A percentile compares a stretch with the other conserved stretches of the same genome.
phyloP scores from a whole-genome alignment of 2,329 filamentous ascomycete species.

The Pseudogymnoascus sp. region DNA sequence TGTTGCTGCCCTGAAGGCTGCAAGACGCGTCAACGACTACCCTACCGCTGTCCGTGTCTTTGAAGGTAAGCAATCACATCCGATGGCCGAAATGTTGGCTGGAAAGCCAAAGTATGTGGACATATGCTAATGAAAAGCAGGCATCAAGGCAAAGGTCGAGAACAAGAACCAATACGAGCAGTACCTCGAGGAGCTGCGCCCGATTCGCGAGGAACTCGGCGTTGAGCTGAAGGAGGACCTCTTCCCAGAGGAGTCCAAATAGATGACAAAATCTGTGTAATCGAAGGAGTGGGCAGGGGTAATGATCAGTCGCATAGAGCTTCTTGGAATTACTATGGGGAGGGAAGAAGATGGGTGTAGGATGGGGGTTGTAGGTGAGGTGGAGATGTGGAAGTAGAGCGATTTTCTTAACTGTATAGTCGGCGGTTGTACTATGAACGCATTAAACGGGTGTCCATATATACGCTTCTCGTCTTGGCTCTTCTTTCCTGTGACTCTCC shows the following conservation, averaged over 20 bases:
- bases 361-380: slow-evolving; percentile 6
- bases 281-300: background rate
- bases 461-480: background rate
- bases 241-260: slow-evolving; percentile 57
- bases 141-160: slow-evolving; percentile 99
- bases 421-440: slow-evolving; percentile 3
- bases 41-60: slow-evolving; percentile 97
- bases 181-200: slow-evolving; percentile 89
- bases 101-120: background rate
- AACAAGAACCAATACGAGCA: slow-evolving; percentile 96
- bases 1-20: slow-evolving; percentile 83
- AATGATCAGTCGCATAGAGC: slow-evolving; percentile 5
- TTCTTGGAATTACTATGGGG: background rate
- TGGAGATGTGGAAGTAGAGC: slow-evolving; percentile 2
- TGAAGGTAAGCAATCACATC: slow-evolving; percentile 60
- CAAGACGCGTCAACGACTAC: slow-evolving; percentile 94
- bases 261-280: slow-evolving; percentile 15
- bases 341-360: background rate
- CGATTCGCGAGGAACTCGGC: slow-evolving; percentile 86
- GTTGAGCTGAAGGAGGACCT: slow-evolving; percentile 86
- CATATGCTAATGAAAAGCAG: slow-evolving; percentile 38
- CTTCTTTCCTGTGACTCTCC: background rate
- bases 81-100: background rate
- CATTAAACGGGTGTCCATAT: slow-evolving; percentile 5
- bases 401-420: slow-evolving; percentile 8